Base-by-base conservation (phyloP, 768 basidiomycete species). In the Auriscalpium microsporum region DNA sequence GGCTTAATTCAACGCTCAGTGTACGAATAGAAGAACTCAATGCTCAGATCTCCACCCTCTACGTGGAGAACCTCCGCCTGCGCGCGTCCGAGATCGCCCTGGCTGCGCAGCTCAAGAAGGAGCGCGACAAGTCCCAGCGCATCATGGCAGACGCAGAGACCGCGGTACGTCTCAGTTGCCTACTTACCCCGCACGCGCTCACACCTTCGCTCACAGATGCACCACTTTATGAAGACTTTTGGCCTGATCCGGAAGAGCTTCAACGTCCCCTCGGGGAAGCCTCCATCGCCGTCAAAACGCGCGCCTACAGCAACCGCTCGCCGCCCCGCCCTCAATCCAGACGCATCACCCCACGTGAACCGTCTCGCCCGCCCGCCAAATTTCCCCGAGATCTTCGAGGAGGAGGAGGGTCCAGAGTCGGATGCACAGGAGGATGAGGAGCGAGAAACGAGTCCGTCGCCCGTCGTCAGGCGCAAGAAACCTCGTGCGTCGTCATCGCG, bases 1-100 rank as follows among this genome's bases (percentile, higher is more conserved):
- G 89, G 68, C 82, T 91, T 59, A 92, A 92, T 72, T 89, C 89
- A 45, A 90, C 87, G 16, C 76, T 92, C 58, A 90, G 87, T 69
- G 76, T 87, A 58, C 83, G 87, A 48, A 84, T 91, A 64, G 88
- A 92, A 68, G 89, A 91, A 66, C 79, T 91, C 54, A 87, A 90
- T 66, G 77, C 82, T 38, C 86, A 91, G 71, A 85, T 92, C 69
- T 85, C 88, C 47, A 78, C 78, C n/a, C 78, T 92, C 48, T 83
- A 88, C 56, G 81, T 84, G 58, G 89, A 92, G 75, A 92, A 92
- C 69, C 78, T 91, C 51, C 81, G 86, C 54, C 75, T 92, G 61
- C 83, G 86, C 55, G 83, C 87, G 62, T 87, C 87, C 17, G 87
- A 90, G 71, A 87, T 90, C 63, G 79, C 85, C 10, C 79, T 92